Conservation (phyloP, 345 rosid genomes). For the Citrus cavaleriei region DNA sequence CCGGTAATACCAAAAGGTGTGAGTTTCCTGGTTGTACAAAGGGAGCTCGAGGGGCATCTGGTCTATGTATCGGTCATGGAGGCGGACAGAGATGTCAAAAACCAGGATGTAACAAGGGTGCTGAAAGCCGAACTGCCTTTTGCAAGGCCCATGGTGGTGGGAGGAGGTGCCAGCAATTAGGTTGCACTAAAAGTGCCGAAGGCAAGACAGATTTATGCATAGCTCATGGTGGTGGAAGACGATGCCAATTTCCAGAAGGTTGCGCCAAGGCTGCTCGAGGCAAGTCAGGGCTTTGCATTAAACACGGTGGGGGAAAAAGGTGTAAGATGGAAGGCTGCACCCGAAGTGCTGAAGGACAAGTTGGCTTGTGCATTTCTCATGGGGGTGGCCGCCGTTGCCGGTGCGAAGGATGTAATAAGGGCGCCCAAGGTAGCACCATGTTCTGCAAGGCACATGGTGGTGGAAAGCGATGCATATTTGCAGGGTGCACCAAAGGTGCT, state of each 20-base stretch:
- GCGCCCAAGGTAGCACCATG: slow-evolving; percentile 96
- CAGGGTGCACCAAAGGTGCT: slow-evolving; percentile 89
- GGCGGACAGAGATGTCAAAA: slow-evolving; percentile 96
- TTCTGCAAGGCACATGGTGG: slow-evolving; percentile 97
- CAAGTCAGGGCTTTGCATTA: slow-evolving; percentile 89
- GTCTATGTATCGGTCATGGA: slow-evolving; percentile 92
- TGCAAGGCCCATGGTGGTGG: slow-evolving; percentile 98
- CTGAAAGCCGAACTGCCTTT: slow-evolving; percentile 91
- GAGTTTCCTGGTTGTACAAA: slow-evolving; percentile 71
- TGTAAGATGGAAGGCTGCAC: slow-evolving; percentile 76
- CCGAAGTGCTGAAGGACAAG: slow-evolving; percentile 95
- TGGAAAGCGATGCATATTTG: slow-evolving; percentile 87
- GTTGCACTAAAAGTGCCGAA: slow-evolving; percentile 96
- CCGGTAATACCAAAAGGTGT: slow-evolving; percentile 60
- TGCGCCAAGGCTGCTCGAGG: slow-evolving; percentile 93
- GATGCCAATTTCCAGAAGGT: slow-evolving; percentile 68
- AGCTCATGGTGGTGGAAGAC: slow-evolving; percentile 92
- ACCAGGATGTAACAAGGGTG: slow-evolving; percentile 81
- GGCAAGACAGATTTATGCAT: slow-evolving; percentile 89
- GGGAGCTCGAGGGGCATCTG: slow-evolving; percentile 93
- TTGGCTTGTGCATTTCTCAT: slow-evolving; percentile 91
- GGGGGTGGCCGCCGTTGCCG: slow-evolving; percentile 97
- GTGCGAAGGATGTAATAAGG: slow-evolving; percentile 53
- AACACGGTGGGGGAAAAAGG: slow-evolving; percentile 95
- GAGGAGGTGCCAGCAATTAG: slow-evolving; percentile 83